Evolutionary conservation across 441 rosid genomes (phyloP).

Genomic region (Kokia cookei): DNA sequence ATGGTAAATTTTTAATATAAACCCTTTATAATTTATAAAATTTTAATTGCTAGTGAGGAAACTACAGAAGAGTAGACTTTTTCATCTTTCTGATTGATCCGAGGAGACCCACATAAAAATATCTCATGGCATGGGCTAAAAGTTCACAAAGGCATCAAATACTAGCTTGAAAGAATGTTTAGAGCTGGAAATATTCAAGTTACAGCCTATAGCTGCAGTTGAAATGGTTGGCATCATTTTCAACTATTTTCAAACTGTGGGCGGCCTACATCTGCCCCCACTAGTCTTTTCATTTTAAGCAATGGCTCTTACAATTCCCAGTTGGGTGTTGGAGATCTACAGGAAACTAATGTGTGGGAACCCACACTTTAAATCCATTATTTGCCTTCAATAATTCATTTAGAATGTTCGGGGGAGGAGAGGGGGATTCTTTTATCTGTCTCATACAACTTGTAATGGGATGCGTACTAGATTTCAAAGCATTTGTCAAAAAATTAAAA

Average conservation of each 20-base stretch:
- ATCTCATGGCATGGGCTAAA: background rate
- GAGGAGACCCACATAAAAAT: background rate
- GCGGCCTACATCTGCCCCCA: constrained; percentile 21
- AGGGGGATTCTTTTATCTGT: background rate
- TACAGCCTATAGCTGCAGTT: background rate
- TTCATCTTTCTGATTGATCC: background rate
- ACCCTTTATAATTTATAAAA: too few relatives aligned
- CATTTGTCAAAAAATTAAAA: too few relatives aligned
- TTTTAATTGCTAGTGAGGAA: too few relatives aligned
- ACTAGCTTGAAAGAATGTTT: background rate
- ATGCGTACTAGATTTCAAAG: constrained; percentile 11
- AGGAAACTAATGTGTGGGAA: constrained; percentile 13
- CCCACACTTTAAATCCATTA: constrained; percentile 13
- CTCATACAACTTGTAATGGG: constrained; percentile 6
- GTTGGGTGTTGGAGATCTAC: constrained; percentile 6
- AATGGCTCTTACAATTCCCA: background rate
- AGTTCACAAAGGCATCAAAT: background rate
- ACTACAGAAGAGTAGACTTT: too few relatives aligned
- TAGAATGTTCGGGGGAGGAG: constrained; percentile 6
- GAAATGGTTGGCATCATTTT: background rate
- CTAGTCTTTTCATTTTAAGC: constrained; percentile 1
- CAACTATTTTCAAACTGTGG: constrained; percentile 4
- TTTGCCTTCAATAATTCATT: constrained; percentile 19
- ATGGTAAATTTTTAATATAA: too few relatives aligned
- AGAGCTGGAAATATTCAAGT: background rate